Evolutionary conservation across 2,329 filamentous ascomycete species (phyloP).

Genomic region (Metarhizium anisopliae): DNA sequence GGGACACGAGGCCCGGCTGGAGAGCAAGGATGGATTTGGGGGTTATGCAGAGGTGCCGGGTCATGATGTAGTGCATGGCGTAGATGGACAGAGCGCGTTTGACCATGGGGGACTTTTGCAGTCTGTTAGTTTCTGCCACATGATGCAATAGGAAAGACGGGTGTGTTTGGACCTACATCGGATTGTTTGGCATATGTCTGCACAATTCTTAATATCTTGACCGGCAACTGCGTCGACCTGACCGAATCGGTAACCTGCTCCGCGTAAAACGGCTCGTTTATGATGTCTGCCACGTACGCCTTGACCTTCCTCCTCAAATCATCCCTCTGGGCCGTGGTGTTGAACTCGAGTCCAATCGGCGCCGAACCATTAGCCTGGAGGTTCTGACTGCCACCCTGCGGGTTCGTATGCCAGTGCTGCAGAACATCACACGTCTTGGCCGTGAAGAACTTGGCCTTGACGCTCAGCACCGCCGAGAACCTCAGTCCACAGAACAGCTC

Average conservation of each 20-base stretch:
- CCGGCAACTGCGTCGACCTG: conserved; percentile 35
- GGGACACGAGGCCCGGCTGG: conserved; percentile 31
- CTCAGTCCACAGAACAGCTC: conserved; percentile 38
- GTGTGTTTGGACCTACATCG: conserved; percentile 25
- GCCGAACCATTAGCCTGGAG: conserved; percentile 33
- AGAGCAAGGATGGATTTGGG: conserved; percentile 32
- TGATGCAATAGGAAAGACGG: not conserved
- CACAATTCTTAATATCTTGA: conserved; percentile 36
- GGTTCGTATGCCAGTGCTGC: conserved; percentile 41
- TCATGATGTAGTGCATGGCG: conserved; percentile 48
- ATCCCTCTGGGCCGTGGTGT: conserved; percentile 31
- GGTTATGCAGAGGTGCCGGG: conserved; percentile 44
- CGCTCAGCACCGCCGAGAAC: conserved; percentile 35
- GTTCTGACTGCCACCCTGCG: conserved; percentile 26
- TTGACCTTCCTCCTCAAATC: conserved; percentile 36
- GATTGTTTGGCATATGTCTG: conserved; percentile 38
- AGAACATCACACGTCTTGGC: conserved; percentile 37
- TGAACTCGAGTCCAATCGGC: conserved; percentile 41
- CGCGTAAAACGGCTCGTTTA: conserved; percentile 37
- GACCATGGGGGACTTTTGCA: conserved; percentile 35
- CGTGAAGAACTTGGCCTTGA: conserved; percentile 44
- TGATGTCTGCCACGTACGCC: conserved; percentile 39
- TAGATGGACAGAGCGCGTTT: conserved; percentile 45
- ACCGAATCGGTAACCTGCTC: conserved; percentile 41
- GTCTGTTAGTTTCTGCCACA: not conserved